A percentile compares a stretch with the other conserved stretches of the same genome.
Evolutionary conservation across 345 rosid genomes (phyloP).

Genomic region (Murraya paniculata): DNA sequence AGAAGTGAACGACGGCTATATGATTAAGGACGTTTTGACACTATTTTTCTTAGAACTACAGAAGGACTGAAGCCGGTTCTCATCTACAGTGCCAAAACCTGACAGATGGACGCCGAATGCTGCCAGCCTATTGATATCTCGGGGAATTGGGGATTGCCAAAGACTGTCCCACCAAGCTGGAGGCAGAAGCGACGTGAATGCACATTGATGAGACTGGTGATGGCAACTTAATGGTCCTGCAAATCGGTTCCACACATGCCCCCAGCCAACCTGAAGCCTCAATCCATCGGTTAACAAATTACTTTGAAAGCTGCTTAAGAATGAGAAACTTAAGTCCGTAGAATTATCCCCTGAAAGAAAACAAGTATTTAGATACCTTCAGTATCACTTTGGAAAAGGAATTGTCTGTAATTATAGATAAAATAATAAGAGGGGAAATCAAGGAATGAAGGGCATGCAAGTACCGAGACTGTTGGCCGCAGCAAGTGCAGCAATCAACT

Average conservation of each 20-base stretch:
- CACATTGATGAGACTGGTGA: conserved; percentile 76
- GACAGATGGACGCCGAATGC: conserved; percentile 73
- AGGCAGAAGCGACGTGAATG: conserved; percentile 82
- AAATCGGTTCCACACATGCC: conserved; percentile 94
- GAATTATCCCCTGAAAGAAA: conserved; percentile 57
- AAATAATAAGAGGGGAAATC: not conserved
- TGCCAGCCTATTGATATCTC: conserved; percentile 62
- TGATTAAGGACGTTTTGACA: conserved; percentile 44
- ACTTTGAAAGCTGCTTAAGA: conserved; percentile 87
- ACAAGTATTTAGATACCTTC: conserved; percentile 1
- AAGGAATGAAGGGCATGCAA: not conserved
- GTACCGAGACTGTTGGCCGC: conserved; percentile 83
- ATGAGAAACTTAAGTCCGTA: conserved; percentile 49
- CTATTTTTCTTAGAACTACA: conserved; percentile 60
- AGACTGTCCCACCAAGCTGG: conserved; percentile 98
- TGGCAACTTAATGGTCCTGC: conserved; percentile 90
- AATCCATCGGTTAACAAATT: conserved; percentile 66
- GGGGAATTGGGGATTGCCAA: conserved; percentile 89
- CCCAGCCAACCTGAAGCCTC: conserved; percentile 86
- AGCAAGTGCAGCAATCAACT: conserved; percentile 80
- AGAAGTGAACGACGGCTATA: conserved; percentile 20
- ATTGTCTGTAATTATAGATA: not conserved
- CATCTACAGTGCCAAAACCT: conserved; percentile 70
- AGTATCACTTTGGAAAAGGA: not conserved
- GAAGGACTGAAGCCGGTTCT: conserved; percentile 49